Conservation (phyloP, 1,284 basidiomycete species). For the Anthracocystis panici-leucophaei region DNA sequence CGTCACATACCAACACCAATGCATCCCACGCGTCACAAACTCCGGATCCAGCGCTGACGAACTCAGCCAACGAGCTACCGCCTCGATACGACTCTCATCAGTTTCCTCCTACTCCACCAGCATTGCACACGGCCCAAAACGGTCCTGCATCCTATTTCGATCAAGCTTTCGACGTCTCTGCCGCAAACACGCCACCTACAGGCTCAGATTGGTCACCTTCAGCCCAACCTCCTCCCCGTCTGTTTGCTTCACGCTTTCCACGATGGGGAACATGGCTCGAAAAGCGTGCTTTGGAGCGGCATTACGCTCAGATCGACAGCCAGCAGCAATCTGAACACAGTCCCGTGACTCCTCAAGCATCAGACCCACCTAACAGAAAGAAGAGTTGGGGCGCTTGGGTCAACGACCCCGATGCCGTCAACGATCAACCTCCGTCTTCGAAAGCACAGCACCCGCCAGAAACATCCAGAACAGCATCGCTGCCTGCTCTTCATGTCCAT, state of each 20-base stretch:
- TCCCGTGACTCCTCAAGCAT: not conserved
- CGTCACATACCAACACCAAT: not conserved
- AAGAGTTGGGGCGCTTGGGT: constrained; percentile 54
- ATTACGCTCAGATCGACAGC: constrained; percentile 40
- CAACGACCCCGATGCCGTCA: constrained; percentile 46
- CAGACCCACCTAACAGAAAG: constrained; percentile 26
- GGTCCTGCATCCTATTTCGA: constrained; percentile 20
- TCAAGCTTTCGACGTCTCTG: not conserved
- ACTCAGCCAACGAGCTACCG: constrained; percentile 17
- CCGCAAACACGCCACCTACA: not conserved
- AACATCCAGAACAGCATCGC: not conserved
- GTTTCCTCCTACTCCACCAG: constrained; percentile 50
- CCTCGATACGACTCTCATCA: constrained; percentile 43
- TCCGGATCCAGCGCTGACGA: not conserved
- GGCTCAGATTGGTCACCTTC: not conserved
- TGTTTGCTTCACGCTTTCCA: constrained; percentile 44
- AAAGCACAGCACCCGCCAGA: not conserved
- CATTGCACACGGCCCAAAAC: constrained; percentile 12
- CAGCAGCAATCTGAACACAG: constrained; percentile 2
- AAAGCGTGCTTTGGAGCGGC: constrained; percentile 52
- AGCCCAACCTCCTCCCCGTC: constrained; percentile 11
- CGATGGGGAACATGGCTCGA: constrained; percentile 54
- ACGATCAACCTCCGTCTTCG: constrained; percentile 10
- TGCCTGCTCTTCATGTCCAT: constrained; percentile 45
- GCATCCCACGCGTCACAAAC: constrained; percentile 1